Evolutionary conservation across 1,139 yeast species (phyloP).

Genomic region (Pichia sp.): DNA sequence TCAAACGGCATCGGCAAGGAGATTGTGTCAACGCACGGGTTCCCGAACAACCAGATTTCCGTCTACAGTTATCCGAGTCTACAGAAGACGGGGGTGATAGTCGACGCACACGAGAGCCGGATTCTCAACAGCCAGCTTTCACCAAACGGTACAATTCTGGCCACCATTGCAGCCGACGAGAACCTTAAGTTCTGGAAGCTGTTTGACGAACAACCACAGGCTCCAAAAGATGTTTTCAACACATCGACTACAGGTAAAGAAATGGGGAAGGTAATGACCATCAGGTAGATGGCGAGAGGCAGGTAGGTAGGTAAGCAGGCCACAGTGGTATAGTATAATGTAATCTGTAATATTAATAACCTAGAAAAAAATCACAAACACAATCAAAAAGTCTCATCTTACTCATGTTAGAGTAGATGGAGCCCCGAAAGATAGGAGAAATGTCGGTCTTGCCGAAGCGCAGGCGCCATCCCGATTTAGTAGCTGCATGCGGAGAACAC

Average conservation of each 20-base stretch:
- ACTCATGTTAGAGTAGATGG: too few species aligned
- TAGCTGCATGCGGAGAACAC: slow-evolving; percentile 4
- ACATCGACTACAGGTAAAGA: slow-evolving; percentile 22
- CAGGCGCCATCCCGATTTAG: not conserved
- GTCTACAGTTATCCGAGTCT: slow-evolving; percentile 83
- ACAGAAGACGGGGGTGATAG: slow-evolving; percentile 84
- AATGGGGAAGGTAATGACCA: slow-evolving; percentile 24
- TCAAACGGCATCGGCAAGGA: slow-evolving; percentile 71
- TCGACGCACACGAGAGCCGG: slow-evolving; percentile 84
- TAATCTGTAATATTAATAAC: not conserved
- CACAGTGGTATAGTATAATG: not conserved
- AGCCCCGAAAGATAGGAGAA: not conserved
- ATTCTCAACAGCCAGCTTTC: slow-evolving; percentile 79
- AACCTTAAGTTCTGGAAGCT: slow-evolving; percentile 93
- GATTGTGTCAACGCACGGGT: slow-evolving; percentile 92
- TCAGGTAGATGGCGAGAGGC: slow-evolving; percentile 14
- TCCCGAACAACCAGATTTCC: slow-evolving; percentile 80
- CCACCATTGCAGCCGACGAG: slow-evolving; percentile 96
- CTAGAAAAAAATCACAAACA: too few species aligned
- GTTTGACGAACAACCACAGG: slow-evolving; percentile 47
- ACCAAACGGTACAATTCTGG: slow-evolving; percentile 86
- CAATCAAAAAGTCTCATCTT: too few species aligned
- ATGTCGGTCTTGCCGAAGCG: not conserved
- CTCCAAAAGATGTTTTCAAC: slow-evolving; percentile 30
- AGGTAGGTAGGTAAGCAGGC: not conserved